These are phyloP conservation scores for Ochetophila trinervis DNA, from an alignment of 306 rosid genomes.

Conservation along the genomic window DNA sequence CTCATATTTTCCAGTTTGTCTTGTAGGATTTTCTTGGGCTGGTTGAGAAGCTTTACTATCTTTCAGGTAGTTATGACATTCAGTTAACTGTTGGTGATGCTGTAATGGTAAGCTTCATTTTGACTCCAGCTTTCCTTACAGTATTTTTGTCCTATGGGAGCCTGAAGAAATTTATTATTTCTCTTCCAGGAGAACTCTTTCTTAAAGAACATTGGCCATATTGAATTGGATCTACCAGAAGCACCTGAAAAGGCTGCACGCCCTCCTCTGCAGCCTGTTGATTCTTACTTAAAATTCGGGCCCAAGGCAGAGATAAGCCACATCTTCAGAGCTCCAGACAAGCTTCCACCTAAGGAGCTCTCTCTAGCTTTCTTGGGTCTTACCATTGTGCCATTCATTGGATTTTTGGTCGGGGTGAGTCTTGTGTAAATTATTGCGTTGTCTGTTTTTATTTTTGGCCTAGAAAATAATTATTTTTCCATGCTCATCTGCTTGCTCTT, in stretches of 20 bases:
- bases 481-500: neutral
- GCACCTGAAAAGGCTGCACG: slow-evolving; percentile 88
- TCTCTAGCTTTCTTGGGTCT: slow-evolving; percentile 83
- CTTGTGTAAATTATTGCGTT: neutral
- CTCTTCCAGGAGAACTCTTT: slow-evolving; percentile 88
- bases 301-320: slow-evolving; percentile 87
- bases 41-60: slow-evolving; percentile 90
- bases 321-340: slow-evolving; percentile 87
- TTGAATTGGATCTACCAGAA: slow-evolving; percentile 92
- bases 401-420: slow-evolving; percentile 90
- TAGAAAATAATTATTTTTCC: neutral
- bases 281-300: slow-evolving; percentile 73
- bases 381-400: slow-evolving; percentile 67
- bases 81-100: slow-evolving; percentile 90
- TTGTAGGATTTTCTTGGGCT: slow-evolving; percentile 87
- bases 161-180: slow-evolving; percentile 26
- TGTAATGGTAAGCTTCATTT: slow-evolving; percentile 70
- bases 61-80: slow-evolving; percentile 82
- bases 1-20: slow-evolving; percentile 31
- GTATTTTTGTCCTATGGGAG: slow-evolving; percentile 6
- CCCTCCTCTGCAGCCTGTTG: slow-evolving; percentile 66
- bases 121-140: neutral
- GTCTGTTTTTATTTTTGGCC: slow-evolving; percentile 10
- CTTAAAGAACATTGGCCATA: slow-evolving; percentile 59
- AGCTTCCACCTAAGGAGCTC: slow-evolving; percentile 78